Conservation (phyloP, 176 grass and related monocot species). For the Avena insularis region DNA sequence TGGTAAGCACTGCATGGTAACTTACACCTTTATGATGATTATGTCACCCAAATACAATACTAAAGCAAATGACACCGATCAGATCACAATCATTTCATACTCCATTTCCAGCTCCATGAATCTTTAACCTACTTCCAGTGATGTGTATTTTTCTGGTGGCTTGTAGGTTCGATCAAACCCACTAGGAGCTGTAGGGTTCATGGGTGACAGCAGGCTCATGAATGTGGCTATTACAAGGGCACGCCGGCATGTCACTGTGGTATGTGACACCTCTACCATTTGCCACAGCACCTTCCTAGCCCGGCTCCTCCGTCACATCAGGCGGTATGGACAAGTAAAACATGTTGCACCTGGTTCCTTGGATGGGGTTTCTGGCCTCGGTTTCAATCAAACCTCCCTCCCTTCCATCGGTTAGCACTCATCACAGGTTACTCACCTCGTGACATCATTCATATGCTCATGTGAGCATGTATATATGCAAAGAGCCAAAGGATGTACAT, state of each 20-base stretch:
- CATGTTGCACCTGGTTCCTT: conserved; percentile 75
- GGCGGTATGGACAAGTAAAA: conserved; percentile 76
- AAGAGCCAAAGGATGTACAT: conserved; percentile 35
- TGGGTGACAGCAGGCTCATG: conserved; percentile 85
- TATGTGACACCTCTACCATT: conserved; percentile 94
- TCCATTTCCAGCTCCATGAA: conserved; percentile 19
- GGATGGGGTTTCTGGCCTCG: conserved; percentile 60
- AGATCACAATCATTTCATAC: conserved; percentile 10
- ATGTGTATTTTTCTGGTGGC: conserved; percentile 10
- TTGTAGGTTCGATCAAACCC: conserved; percentile 88
- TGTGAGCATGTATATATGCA: conserved; percentile 38
- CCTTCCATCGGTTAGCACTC: conserved; percentile 58
- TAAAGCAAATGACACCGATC: conserved; percentile 2
- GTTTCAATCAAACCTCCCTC: conserved; percentile 57
- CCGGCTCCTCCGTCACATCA: conserved; percentile 80
- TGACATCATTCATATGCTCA: conserved; percentile 1
- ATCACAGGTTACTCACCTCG: neutral
- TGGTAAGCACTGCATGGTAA: conserved; percentile 53
- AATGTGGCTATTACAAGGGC: conserved; percentile 89
- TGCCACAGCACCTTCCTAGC: conserved; percentile 94
- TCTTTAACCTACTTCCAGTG: conserved; percentile 1
- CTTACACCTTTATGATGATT: conserved; percentile 26
- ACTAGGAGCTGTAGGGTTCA: conserved; percentile 85
- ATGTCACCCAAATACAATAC: neutral
- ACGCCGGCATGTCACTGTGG: conserved; percentile 74